Conservation (phyloP, 2,329 filamentous ascomycete genomes). For the Cadophora sp. region DNA sequence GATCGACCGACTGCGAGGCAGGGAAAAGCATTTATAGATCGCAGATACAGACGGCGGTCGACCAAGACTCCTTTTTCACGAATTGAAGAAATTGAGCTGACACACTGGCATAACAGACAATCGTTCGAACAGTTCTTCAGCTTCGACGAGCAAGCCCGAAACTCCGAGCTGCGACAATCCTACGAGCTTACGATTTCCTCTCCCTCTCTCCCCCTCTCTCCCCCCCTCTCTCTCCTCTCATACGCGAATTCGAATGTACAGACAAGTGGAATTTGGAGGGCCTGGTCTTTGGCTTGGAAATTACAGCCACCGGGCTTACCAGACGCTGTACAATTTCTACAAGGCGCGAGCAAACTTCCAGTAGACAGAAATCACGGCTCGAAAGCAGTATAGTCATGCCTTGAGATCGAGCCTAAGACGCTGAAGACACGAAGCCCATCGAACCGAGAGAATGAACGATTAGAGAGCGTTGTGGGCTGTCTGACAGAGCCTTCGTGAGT, state of each 20-base stretch:
- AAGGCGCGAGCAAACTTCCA: neutral
- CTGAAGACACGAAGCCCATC: no score
- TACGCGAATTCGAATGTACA: neutral
- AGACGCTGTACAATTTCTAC: neutral
- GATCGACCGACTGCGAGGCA: neutral
- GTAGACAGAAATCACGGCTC: neutral
- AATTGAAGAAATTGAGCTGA: neutral
- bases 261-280: neutral
- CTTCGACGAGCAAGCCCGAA: neutral
- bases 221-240: no score
- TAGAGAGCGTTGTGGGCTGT: no score
- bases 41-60: neutral
- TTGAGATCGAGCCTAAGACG: no score
- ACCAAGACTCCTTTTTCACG: no score
- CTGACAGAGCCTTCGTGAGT: no score
- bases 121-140: neutral
- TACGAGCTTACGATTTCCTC: neutral
- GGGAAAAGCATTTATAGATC: neutral
- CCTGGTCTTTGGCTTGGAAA: neutral
- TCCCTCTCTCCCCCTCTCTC: no score
- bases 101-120: neutral
- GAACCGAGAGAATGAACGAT: no score
- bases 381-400: no score
- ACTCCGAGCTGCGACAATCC: neutral
- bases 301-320: neutral